Conservation (phyloP, 345 rosid genomes). For the Litchi chinensis region DNA sequence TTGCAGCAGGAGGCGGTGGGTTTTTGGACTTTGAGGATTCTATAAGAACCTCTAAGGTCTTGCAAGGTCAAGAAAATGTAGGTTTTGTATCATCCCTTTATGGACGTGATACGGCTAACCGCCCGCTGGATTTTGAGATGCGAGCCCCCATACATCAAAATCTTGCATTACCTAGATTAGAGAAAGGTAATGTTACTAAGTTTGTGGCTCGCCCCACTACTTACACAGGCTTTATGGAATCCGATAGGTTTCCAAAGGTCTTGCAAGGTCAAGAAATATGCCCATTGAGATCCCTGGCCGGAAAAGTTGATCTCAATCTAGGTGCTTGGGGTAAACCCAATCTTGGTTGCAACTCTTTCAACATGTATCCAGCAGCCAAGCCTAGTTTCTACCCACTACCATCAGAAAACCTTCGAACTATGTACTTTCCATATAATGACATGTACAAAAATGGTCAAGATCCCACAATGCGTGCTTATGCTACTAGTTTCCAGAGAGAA, state of each 20-base stretch:
- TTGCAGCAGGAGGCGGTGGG: conserved; percentile 53
- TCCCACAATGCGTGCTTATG: conserved; percentile 34
- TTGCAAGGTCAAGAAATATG: conserved; percentile 99
- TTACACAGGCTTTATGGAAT: conserved; percentile 61
- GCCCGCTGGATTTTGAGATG: conserved; percentile 62
- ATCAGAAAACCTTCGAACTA: conserved; percentile 46
- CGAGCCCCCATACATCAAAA: conserved; percentile 52
- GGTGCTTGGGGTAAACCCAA: conserved; percentile 57
- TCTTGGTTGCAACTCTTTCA: conserved; percentile 47
- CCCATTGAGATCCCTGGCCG: conserved; percentile 59
- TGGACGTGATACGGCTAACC: conserved; percentile 61
- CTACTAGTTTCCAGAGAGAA: conserved; percentile 40
- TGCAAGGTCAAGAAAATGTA: conserved; percentile 99
- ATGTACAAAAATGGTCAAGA: conserved; percentile 38
- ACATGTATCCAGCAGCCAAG: conserved; percentile 49
- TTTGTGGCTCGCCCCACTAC: conserved; percentile 40
- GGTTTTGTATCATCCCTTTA: conserved; percentile 69
- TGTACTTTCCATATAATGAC: conserved; percentile 51
- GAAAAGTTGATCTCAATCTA: conserved; percentile 52
- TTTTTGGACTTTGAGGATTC: conserved; percentile 88
- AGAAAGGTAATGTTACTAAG: conserved; percentile 41
- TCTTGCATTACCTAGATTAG: conserved; percentile 46
- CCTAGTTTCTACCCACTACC: conserved; percentile 51
- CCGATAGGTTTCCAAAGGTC: conserved; percentile 76
- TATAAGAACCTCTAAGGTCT: conserved; percentile 94